phyloP scores from a whole-genome alignment of 1,284 basidiomycete genomes.

The Sanghuangporus weigelae region DNA sequence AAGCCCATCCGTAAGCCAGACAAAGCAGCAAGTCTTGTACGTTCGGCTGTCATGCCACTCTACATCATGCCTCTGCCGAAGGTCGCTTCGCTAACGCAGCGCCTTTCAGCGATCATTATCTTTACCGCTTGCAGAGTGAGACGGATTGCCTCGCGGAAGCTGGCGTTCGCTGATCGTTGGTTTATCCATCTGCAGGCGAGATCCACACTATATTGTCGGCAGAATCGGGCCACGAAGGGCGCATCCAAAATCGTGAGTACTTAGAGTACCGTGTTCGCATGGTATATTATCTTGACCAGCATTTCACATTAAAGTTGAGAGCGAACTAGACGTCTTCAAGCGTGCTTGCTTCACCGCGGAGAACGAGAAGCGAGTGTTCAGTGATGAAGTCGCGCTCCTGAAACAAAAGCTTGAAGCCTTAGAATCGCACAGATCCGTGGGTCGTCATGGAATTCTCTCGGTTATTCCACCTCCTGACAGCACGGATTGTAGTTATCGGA shows the following conservation, averaged over 20 bases:
- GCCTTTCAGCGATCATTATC: constrained; percentile 15
- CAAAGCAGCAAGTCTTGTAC: constrained; percentile 17
- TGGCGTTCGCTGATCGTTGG: not conserved
- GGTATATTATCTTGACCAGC: not conserved
- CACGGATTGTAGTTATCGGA: constrained; percentile 24
- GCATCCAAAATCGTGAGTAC: constrained; percentile 9
- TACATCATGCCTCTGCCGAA: not conserved
- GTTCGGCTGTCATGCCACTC: not conserved
- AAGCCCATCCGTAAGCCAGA: constrained; percentile 14
- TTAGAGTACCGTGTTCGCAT: not conserved
- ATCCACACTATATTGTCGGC: constrained; percentile 16
- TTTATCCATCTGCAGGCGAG: constrained; percentile 7
- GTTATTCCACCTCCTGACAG: not conserved
- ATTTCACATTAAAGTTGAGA: not conserved
- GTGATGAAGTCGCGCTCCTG: constrained; percentile 2
- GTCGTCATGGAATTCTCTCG: not conserved
- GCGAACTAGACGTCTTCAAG: constrained; percentile 16
- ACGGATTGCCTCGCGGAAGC: not conserved
- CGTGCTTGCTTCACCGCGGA: constrained; percentile 15
- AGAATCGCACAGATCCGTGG: constrained; percentile 11
- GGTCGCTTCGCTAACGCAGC: not conserved
- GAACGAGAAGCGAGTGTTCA: constrained; percentile 10
- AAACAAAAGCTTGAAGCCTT: constrained; percentile 9
- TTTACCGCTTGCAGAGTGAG: constrained; percentile 16
- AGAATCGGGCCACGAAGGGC: constrained; percentile 13